phyloP scores from a whole-genome alignment of 345 rosid genomes.

The Psidium friedrichsthalianum region DNA sequence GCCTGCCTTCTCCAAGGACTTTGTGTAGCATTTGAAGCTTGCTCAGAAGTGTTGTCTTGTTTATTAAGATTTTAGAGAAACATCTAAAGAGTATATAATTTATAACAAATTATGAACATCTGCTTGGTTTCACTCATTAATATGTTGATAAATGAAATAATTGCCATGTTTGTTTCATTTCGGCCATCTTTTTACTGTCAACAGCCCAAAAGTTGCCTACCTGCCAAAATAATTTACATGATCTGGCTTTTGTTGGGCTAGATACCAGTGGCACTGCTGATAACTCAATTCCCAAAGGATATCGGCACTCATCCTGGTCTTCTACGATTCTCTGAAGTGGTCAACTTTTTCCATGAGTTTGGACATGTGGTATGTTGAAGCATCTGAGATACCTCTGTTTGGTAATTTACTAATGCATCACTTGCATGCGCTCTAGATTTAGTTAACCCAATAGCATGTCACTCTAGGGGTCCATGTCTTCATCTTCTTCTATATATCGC shows the following conservation, averaged over 20 bases:
- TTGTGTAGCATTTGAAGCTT: not conserved
- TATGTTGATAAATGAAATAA: not conserved
- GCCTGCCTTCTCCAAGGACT: not conserved
- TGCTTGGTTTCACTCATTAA: not conserved
- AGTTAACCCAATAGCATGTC: not conserved
- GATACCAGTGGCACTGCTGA: conserved; percentile 68
- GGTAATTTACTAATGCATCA: not conserved
- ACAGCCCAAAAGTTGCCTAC: not conserved
- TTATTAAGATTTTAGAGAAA: not conserved
- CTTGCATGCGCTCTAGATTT: not conserved
- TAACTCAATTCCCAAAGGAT: conserved; percentile 62
- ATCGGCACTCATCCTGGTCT: conserved; percentile 26
- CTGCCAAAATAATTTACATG: not conserved
- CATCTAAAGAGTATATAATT: not conserved
- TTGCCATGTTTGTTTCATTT: not conserved
- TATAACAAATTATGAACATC: not conserved
- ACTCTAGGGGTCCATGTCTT: not conserved
- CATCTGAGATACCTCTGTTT: not conserved
- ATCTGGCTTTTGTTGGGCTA: conserved; percentile 14
- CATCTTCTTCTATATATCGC: not conserved
- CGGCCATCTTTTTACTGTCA: not conserved
- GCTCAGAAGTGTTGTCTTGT: not conserved
- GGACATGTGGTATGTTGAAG: conserved; percentile 82
- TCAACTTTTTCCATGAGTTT: conserved; percentile 85
- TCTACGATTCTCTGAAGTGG: conserved; percentile 85